Evolutionary conservation across 345 rosid genomes (phyloP).

Genomic region (Salix caprea): DNA sequence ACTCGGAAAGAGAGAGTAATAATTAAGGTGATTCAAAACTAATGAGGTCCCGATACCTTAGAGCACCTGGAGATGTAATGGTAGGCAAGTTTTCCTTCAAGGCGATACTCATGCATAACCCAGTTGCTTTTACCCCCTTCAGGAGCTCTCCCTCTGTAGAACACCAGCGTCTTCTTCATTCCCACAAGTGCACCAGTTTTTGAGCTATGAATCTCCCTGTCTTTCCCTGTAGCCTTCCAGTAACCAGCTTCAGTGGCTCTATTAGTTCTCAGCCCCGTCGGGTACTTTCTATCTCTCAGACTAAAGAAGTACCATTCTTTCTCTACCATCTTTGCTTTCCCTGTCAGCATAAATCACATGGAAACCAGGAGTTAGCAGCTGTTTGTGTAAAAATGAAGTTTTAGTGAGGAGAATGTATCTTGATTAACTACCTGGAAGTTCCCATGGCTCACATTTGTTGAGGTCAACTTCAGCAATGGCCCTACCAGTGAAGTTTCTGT

Average conservation of each 20-base stretch:
- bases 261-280: conserved; percentile 89
- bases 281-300: conserved; percentile 80
- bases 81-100: conserved; percentile 86
- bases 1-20: neutral
- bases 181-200: conserved; percentile 80
- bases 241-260: conserved; percentile 96
- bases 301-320: conserved; percentile 96
- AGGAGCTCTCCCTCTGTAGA: conserved; percentile 88
- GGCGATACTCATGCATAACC: conserved; percentile 99
- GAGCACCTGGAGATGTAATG: conserved; percentile 68
- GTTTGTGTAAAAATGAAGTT: neutral
- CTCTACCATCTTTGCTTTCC: conserved; percentile 90
- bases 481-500: conserved; percentile 59
- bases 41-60: conserved; percentile 39
- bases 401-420: neutral
- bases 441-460: conserved; percentile 98
- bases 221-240: conserved; percentile 98
- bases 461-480: conserved; percentile 90
- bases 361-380: neutral
- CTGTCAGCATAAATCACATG: conserved; percentile 29
- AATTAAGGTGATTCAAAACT: neutral
- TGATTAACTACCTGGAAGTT: conserved; percentile 74
- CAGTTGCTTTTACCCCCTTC: conserved; percentile 88
- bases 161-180: conserved; percentile 92
- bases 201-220: conserved; percentile 80